phyloP scores from a whole-genome alignment of 768 basidiomycete species.

The Epithele typhae region DNA sequence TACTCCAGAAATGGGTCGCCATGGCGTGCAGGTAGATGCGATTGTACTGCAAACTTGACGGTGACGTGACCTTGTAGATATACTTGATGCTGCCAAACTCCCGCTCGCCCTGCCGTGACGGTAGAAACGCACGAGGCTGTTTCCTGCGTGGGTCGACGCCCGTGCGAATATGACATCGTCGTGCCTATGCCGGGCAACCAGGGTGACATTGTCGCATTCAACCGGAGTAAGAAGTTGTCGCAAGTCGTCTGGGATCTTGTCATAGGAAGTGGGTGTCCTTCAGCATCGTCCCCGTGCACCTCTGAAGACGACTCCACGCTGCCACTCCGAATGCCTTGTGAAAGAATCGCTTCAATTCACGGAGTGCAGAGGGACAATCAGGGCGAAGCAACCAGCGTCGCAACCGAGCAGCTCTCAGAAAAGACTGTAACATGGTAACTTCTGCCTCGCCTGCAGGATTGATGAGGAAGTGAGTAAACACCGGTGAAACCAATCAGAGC shows the following conservation, averaged over 20 bases:
- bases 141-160: background rate
- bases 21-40: background rate
- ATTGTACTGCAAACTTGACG: constrained; percentile 1
- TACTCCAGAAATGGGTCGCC: background rate
- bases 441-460: constrained; percentile 4
- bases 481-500: background rate
- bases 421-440: constrained; percentile 3
- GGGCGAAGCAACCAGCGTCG: constrained; percentile 4
- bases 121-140: constrained; percentile 4
- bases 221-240: background rate
- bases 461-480: background rate
- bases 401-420: constrained; percentile 1
- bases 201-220: background rate
- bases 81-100: constrained; percentile 8
- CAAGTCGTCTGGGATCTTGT: background rate
- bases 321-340: background rate
- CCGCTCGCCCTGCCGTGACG: background rate
- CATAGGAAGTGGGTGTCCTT: background rate
- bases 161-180: too few relatives aligned
- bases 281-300: background rate
- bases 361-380: constrained; percentile 1
- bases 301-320: background rate
- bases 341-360: constrained; percentile 1
- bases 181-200: background rate
- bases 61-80: background rate